phyloP scores from a whole-genome alignment of 2,329 filamentous ascomycete genomes.

The Paracoccidioides lutzii region DNA sequence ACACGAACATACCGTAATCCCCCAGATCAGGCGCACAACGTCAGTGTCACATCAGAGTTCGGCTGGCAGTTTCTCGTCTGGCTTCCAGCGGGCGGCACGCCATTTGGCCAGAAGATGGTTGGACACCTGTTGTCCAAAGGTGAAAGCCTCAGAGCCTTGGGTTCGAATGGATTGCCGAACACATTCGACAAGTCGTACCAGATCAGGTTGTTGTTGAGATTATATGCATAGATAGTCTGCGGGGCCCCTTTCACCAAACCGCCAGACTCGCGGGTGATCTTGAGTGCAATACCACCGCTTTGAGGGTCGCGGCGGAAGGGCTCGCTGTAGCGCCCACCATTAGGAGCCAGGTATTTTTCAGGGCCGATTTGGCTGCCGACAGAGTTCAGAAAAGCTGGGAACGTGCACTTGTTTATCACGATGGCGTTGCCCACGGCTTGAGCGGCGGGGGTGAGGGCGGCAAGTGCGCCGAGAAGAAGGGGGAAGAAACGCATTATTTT shows the following conservation, averaged over 20 bases:
- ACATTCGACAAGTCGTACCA: constrained; percentile 34
- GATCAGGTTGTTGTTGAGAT: constrained; percentile 23
- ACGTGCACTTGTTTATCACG: constrained; percentile 23
- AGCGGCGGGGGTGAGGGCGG: constrained; percentile 17
- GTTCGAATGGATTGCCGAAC: constrained; percentile 30
- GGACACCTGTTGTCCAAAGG: constrained; percentile 16
- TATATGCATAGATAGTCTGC: constrained; percentile 32
- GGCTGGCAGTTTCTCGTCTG: constrained; percentile 20
- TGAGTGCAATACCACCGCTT: constrained; percentile 32
- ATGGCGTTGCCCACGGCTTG: constrained; percentile 22
- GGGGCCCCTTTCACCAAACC: constrained; percentile 26
- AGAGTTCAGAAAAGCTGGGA: constrained; percentile 27
- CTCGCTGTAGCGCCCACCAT: constrained; percentile 24
- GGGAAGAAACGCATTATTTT: constrained; percentile 10
- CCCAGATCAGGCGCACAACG: constrained; percentile 13
- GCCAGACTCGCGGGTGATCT: constrained; percentile 26
- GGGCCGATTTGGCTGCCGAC: constrained; percentile 19
- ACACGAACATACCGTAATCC: not conserved
- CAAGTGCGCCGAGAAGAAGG: constrained; percentile 7
- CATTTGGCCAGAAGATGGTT: constrained; percentile 22
- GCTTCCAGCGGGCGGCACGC: constrained; percentile 19
- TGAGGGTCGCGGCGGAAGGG: constrained; percentile 22
- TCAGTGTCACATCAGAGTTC: constrained; percentile 18
- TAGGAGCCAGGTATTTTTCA: constrained; percentile 16
- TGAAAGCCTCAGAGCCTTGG: constrained; percentile 15